Percentiles rank a stretch among this genome's conserved stretches.
phyloP scores from a whole-genome alignment of 1,284 basidiomycete genomes.

The Sporisorium scitamineum region DNA sequence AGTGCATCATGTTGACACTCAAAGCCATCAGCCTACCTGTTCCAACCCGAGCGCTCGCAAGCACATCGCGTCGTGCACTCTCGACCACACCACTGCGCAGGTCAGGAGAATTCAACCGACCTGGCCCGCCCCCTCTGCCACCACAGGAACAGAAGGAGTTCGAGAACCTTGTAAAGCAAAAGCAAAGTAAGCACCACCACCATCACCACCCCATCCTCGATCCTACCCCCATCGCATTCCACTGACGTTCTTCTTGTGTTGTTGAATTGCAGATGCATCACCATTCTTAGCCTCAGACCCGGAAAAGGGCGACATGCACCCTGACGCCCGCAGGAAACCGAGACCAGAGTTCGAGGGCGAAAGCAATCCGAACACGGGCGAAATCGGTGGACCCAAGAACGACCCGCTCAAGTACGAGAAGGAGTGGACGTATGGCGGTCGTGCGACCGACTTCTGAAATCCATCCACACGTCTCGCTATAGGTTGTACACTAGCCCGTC shows the following conservation, averaged over 20 bases:
- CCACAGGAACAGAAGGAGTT: conserved; percentile 70
- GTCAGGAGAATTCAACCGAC: conserved; percentile 59
- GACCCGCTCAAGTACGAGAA: conserved; percentile 72
- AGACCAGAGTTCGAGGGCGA: conserved; percentile 73
- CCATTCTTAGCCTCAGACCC: conserved; percentile 47
- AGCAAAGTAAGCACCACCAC: conserved; percentile 48
- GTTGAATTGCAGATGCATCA: conserved; percentile 24
- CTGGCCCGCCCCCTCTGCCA: conserved; percentile 69
- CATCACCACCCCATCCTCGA: neutral
- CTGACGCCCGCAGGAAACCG: conserved; percentile 68
- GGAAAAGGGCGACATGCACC: conserved; percentile 65
- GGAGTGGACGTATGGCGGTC: conserved; percentile 69
- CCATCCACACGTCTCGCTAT: no score
- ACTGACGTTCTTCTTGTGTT: neutral
- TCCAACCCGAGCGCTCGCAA: neutral
- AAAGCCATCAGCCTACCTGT: neutral
- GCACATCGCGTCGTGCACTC: conserved; percentile 20
- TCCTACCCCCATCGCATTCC: neutral
- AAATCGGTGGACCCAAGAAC: conserved; percentile 74
- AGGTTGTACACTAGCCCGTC: neutral
- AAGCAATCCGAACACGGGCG: conserved; percentile 73
- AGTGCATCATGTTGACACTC: conserved; percentile 13
- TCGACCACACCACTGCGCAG: conserved; percentile 6
- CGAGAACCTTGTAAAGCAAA: conserved; percentile 68
- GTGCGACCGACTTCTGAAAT: conserved; percentile 65